phyloP scores from a whole-genome alignment of 768 basidiomycete species.

The Psilocybe azurescens region DNA sequence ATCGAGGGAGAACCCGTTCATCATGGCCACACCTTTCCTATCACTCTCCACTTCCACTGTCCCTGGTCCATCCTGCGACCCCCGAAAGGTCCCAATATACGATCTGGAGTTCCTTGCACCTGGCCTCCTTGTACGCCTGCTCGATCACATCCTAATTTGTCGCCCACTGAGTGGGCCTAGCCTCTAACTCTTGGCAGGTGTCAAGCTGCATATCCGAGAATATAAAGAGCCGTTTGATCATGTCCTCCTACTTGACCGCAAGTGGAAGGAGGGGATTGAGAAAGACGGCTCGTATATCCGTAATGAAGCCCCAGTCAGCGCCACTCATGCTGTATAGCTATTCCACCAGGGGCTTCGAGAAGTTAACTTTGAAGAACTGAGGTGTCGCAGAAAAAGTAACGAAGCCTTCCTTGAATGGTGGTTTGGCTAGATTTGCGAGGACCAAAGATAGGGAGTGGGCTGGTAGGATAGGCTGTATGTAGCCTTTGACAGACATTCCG shows the following conservation, averaged over 20 bases:
- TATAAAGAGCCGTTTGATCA: constrained; percentile 78
- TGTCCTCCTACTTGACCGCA: constrained; percentile 69
- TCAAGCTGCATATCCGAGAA: constrained; percentile 87
- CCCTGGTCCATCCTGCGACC: constrained; percentile 10
- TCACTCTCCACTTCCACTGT: constrained; percentile 56
- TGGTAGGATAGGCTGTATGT: constrained; percentile 56
- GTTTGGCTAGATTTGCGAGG: constrained; percentile 63
- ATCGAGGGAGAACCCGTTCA: constrained; percentile 75
- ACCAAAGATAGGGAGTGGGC: constrained; percentile 72
- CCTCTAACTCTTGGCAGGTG: constrained; percentile 4
- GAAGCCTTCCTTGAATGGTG: constrained; percentile 70
- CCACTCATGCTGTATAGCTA: constrained; percentile 42
- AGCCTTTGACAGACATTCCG: neutral
- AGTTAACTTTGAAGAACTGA: constrained; percentile 53
- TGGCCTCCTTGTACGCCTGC: constrained; percentile 58
- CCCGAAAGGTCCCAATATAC: constrained; percentile 72
- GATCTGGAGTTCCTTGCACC: constrained; percentile 77
- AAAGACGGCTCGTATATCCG: constrained; percentile 67
- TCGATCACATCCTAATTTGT: constrained; percentile 68
- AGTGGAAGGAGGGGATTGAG: constrained; percentile 64
- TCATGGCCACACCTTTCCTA: constrained; percentile 65
- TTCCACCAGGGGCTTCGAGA: constrained; percentile 39
- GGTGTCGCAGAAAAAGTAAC: constrained; percentile 70
- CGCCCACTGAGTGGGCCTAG: constrained; percentile 45
- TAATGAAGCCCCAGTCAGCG: constrained; percentile 60